phyloP scores from a whole-genome alignment of 2,329 filamentous ascomycete species.

The Colletotrichum sp. region DNA sequence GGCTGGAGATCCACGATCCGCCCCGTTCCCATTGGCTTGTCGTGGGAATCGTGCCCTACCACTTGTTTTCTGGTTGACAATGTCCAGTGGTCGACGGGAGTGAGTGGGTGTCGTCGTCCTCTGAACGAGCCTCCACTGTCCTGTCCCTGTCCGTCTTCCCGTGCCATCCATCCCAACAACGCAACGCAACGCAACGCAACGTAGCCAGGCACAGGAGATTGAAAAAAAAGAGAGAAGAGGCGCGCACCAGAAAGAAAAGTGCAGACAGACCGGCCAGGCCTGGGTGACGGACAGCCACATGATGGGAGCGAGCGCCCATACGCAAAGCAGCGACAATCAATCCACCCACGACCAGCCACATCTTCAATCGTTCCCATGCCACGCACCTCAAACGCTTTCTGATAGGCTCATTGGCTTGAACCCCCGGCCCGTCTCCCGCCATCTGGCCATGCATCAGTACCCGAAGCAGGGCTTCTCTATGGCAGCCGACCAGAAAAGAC shows the following conservation, averaged over 20 bases:
- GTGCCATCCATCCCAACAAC: neutral
- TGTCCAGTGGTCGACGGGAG: neutral
- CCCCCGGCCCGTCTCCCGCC: neutral
- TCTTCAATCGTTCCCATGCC: neutral
- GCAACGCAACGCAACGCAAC: neutral
- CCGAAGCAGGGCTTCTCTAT: neutral
- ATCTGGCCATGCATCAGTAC: constrained; percentile 16
- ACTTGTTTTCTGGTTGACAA: neutral
- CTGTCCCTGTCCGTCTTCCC: neutral
- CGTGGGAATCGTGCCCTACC: neutral
- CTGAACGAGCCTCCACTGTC: neutral
- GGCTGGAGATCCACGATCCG: neutral
- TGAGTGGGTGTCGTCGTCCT: neutral
- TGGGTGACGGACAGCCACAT: neutral
- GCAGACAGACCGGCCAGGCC: neutral
- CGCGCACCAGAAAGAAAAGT: neutral
- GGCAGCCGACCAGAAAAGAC: neutral
- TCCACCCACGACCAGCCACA: constrained; percentile 5
- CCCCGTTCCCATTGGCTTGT: neutral
- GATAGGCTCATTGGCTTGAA: neutral
- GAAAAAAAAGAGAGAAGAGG: neutral
- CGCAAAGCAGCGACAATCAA: neutral
- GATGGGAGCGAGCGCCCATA: neutral
- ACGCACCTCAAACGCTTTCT: neutral
- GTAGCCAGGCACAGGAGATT: neutral